Conservation (phyloP, 2,329 filamentous ascomycete species). For the Blastomyces gilchristii region DNA sequence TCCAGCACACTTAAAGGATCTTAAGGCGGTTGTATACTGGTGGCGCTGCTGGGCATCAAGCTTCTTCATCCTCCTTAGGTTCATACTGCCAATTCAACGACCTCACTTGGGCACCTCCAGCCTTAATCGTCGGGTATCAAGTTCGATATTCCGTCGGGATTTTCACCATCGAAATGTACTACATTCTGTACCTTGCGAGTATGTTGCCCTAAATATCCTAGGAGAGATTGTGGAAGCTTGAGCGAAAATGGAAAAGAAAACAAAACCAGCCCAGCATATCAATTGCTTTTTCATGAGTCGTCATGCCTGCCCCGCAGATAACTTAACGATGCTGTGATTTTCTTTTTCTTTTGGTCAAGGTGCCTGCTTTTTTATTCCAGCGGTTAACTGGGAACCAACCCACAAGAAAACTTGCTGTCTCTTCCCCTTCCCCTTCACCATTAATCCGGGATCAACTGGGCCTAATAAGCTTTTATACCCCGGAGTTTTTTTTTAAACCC, state of each 20-base stretch:
- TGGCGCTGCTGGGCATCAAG: constrained; percentile 22
- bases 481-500: constrained; percentile 6
- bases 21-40: constrained; percentile 12
- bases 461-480: constrained; percentile 6
- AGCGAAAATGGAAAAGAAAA: neutral
- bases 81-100: constrained; percentile 11
- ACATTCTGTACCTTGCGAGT: constrained; percentile 61
- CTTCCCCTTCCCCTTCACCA: neutral
- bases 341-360: neutral
- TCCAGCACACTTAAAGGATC: neutral
- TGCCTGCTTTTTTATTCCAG: neutral
- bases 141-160: constrained; percentile 13
- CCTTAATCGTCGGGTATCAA: constrained; percentile 10
- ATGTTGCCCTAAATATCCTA: constrained; percentile 39
- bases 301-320: neutral
- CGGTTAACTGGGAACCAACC: neutral
- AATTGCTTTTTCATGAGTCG: neutral
- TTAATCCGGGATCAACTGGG: neutral
- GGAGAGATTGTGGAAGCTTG: neutral
- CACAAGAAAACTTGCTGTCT: neutral
- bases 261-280: neutral
- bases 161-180: constrained; percentile 31
- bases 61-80: constrained; percentile 13
- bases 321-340: neutral
- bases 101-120: constrained; percentile 14